Conservation (phyloP, 2,329 filamentous ascomycete genomes). For the Exophiala dermatitidis region DNA sequence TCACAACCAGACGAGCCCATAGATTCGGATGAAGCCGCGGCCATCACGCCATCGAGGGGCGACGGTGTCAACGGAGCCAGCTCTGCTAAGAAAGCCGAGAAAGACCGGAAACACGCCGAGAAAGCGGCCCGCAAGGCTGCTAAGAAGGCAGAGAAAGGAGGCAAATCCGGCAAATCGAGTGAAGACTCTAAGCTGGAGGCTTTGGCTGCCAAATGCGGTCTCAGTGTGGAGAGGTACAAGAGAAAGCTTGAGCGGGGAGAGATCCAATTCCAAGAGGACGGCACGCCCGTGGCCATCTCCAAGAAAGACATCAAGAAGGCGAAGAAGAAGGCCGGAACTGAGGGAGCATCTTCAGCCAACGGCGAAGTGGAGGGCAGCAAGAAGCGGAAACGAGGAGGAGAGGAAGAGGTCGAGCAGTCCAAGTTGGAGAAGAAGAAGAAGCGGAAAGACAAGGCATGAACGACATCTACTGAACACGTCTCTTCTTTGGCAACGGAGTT, state of each 20-base stretch:
- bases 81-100: conserved; percentile 31
- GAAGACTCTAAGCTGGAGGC: conserved; percentile 44
- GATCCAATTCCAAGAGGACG: conserved; percentile 58
- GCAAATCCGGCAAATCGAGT: conserved; percentile 36
- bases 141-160: conserved; percentile 33
- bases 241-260: conserved; percentile 70
- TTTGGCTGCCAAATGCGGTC: conserved; percentile 59
- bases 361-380: conserved; percentile 48
- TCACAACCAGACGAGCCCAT: conserved; percentile 40
- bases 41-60: conserved; percentile 28
- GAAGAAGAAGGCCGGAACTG: conserved; percentile 56
- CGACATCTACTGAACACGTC: conserved; percentile 28
- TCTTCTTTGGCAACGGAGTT: conserved; percentile 27
- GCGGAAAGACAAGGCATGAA: conserved; percentile 37
- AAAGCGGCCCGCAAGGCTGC: conserved; percentile 26
- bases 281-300: conserved; percentile 59
- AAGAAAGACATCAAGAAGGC: conserved; percentile 72
- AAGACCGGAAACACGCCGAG: conserved; percentile 36
- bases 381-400: conserved; percentile 59
- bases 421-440: conserved; percentile 46
- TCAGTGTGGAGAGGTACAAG: conserved; percentile 70
- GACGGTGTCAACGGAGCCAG: conserved; percentile 23
- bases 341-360: conserved; percentile 39
- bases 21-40: conserved; percentile 33
- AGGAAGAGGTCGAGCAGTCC: conserved; percentile 48